These are phyloP conservation scores for Lentinula guzmanii DNA, from an alignment of 768 basidiomycete species.

Conservation along the genomic window DNA sequence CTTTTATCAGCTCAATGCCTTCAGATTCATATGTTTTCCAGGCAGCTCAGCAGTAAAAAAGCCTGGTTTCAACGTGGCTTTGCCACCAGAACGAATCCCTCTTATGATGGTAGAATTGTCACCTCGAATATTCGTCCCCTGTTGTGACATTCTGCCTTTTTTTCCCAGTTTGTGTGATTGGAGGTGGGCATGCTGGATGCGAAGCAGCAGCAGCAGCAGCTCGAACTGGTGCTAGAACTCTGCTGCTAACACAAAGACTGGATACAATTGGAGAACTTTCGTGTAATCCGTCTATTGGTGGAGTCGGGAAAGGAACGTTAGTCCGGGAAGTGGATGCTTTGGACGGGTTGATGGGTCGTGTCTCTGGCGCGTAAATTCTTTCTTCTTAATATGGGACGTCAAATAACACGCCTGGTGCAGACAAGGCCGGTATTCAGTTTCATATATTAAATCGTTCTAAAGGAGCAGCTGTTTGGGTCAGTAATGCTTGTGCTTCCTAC, in stretches of 20 bases:
- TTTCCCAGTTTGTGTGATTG: slow-evolving; percentile 70
- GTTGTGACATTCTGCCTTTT: neutral
- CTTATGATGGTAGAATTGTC: neutral
- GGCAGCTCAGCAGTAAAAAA: neutral
- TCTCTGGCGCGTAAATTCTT: slow-evolving; percentile 52
- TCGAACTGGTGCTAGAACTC: slow-evolving; percentile 72
- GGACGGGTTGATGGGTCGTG: slow-evolving; percentile 78
- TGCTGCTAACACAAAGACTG: slow-evolving; percentile 76
- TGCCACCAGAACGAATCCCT: neutral
- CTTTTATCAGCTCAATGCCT: neutral
- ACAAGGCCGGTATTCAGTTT: slow-evolving; percentile 86
- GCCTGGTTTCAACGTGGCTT: neutral
- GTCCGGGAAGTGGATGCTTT: slow-evolving; percentile 90
- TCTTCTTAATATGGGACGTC: neutral
- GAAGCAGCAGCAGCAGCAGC: slow-evolving; percentile 91
- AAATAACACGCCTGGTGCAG: slow-evolving; percentile 27
- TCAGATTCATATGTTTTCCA: neutral
- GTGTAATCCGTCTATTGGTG: slow-evolving; percentile 90
- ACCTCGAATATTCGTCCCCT: neutral
- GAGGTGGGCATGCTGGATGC: slow-evolving; percentile 90
- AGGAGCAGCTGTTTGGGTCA: slow-evolving; percentile 85
- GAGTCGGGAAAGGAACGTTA: slow-evolving; percentile 87
- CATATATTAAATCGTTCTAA: slow-evolving; percentile 81
- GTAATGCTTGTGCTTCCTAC: slow-evolving; percentile 14
- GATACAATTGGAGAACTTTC: slow-evolving; percentile 80